Evolutionary conservation across 306 rosid species (phyloP).

Genomic region (Potentilla sterilis): DNA sequence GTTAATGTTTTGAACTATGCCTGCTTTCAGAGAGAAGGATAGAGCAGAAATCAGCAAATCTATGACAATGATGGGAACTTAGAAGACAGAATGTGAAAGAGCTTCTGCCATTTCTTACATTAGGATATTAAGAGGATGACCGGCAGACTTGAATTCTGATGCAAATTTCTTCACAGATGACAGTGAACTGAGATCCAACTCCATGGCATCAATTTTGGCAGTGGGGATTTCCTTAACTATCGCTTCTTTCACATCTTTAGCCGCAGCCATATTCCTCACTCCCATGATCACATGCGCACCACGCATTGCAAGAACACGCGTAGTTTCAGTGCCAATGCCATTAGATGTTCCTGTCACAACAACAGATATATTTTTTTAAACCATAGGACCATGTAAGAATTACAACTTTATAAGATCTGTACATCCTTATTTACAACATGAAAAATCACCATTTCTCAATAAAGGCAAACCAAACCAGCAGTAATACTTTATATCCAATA

Average conservation of each 20-base stretch:
- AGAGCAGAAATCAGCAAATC: neutral
- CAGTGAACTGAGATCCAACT: conserved; percentile 72
- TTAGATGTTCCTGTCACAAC: conserved; percentile 64
- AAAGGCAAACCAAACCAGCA: neutral
- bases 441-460: neutral
- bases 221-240: conserved; percentile 61
- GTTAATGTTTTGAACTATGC: conserved; percentile 3
- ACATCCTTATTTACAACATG: neutral
- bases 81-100: conserved; percentile 7
- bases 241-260: conserved; percentile 41
- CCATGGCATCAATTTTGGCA: conserved; percentile 75
- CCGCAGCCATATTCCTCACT: conserved; percentile 63
- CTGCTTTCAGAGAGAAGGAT: conserved; percentile 4
- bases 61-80: neutral
- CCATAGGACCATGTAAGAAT: neutral
- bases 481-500: neutral
- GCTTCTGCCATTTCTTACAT: conserved; percentile 52
- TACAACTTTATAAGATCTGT: neutral
- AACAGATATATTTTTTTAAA: neutral
- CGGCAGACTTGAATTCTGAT: conserved; percentile 46
- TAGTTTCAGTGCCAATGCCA: conserved; percentile 81
- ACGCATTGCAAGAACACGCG: conserved; percentile 79
- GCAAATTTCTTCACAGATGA: conserved; percentile 70
- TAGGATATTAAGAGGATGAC: conserved; percentile 66
- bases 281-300: conserved; percentile 86